Conservation (phyloP, 768 basidiomycete species). For the Termitomyces sp. region DNA sequence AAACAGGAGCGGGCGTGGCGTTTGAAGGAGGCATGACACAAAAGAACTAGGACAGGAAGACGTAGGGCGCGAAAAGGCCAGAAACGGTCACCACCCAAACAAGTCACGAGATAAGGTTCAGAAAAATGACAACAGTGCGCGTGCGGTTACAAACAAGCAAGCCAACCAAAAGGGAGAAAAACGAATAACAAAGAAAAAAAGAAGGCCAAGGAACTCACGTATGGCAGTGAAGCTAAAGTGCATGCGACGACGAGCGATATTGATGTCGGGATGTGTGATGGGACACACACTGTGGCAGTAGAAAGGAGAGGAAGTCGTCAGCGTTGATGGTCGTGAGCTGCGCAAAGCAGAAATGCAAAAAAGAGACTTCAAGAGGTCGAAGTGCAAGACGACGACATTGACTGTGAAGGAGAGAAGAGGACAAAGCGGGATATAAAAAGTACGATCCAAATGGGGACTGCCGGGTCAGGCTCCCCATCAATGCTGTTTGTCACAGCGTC, state of each 20-base stretch:
- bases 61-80: background rate
- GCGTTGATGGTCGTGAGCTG: constrained; percentile 39
- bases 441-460: constrained; percentile 15
- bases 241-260: constrained; percentile 33
- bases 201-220: constrained; percentile 26
- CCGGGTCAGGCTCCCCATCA: constrained; percentile 18
- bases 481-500: constrained; percentile 8
- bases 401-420: constrained; percentile 17
- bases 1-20: constrained; percentile 12
- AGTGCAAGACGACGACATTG: constrained; percentile 16
- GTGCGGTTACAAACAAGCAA: background rate
- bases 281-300: constrained; percentile 17
- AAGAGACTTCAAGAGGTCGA: constrained; percentile 15
- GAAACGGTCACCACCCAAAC: background rate
- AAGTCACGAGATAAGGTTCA: constrained; percentile 12
- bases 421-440: constrained; percentile 20
- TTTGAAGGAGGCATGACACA: constrained; percentile 17
- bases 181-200: background rate
- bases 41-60: constrained; percentile 11
- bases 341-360: constrained; percentile 16
- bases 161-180: background rate
- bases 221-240: constrained; percentile 24
- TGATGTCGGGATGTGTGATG: constrained; percentile 8
- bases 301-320: constrained; percentile 31
- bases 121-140: constrained; percentile 7